phyloP scores from a whole-genome alignment of 2,329 filamentous ascomycete genomes.

The Thelonectria rubi region DNA sequence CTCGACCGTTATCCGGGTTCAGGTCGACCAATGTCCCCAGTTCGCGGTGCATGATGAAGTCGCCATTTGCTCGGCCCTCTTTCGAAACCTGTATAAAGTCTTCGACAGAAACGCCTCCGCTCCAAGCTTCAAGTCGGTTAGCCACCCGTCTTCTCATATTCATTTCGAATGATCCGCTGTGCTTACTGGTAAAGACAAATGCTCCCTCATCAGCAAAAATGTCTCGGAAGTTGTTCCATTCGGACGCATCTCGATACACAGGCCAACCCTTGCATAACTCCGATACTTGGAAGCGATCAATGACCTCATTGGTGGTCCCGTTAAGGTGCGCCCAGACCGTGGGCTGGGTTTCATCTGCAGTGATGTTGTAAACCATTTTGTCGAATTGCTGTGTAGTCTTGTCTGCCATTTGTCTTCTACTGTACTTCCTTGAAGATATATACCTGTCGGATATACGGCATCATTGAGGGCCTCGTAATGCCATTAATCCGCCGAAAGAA shows the following conservation, averaged over 20 bases:
- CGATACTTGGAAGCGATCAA: conserved; percentile 7
- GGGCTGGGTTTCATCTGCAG: conserved; percentile 10
- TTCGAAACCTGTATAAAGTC: conserved; percentile 53
- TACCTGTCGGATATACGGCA: conserved; percentile 7
- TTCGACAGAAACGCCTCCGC: conserved; percentile 42
- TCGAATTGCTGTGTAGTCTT: not conserved
- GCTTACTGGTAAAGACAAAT: conserved; percentile 7
- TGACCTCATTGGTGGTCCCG: not conserved
- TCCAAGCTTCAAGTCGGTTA: conserved; percentile 53
- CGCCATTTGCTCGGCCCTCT: conserved; percentile 58
- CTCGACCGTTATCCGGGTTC: conserved; percentile 49
- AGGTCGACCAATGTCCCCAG: conserved; percentile 59
- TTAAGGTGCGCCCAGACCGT: conserved; percentile 14
- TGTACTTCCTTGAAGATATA: not conserved
- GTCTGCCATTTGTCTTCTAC: too few species aligned
- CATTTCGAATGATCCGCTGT: not conserved
- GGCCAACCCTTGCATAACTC: conserved; percentile 17
- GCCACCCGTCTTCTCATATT: not conserved
- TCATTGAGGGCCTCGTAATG: not conserved
- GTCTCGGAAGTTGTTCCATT: conserved; percentile 14
- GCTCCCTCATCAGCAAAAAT: conserved; percentile 11
- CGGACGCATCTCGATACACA: conserved; percentile 13
- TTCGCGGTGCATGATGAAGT: conserved; percentile 66
- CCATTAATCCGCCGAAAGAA: not conserved
- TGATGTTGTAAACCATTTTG: conserved; percentile 21